Evolutionary conservation across 768 basidiomycete species (phyloP).

Genomic region (Trametes cinnabarina): DNA sequence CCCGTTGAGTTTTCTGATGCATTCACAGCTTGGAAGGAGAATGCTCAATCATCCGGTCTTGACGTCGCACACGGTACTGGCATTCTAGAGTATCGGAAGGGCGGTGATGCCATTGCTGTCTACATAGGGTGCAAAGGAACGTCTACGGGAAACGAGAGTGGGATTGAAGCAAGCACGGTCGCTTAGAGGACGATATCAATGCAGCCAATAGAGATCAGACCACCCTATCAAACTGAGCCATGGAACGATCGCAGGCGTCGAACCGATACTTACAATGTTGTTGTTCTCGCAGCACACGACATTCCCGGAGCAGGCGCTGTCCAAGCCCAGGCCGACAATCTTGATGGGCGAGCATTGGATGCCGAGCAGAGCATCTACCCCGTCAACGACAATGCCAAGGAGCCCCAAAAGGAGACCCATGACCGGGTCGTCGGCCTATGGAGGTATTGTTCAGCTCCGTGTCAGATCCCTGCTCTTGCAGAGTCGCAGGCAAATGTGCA

Average conservation of each 20-base stretch:
- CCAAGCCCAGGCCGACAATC: constrained; percentile 11
- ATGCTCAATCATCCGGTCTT: too few species aligned
- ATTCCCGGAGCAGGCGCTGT: constrained; percentile 1
- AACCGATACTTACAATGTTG: constrained; percentile 11
- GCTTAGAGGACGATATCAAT: constrained; percentile 13
- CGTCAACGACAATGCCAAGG: constrained; percentile 15
- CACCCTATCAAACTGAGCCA: constrained; percentile 7
- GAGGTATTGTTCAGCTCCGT: background rate
- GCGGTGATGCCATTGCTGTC: too few species aligned
- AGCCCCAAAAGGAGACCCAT: constrained; percentile 8
- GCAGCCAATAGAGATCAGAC: constrained; percentile 22
- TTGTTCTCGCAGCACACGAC: constrained; percentile 20
- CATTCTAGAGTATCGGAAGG: too few species aligned
- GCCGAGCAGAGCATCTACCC: constrained; percentile 13
- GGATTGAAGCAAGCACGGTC: background rate
- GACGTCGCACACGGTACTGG: too few species aligned
- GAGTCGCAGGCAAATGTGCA: too few species aligned
- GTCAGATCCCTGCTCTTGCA: too few species aligned
- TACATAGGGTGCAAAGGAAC: too few species aligned
- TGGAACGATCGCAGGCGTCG: too few species aligned
- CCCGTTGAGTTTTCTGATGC: too few species aligned
- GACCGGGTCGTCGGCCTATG: constrained; percentile 3
- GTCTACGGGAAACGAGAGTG: background rate
- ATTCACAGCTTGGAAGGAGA: too few species aligned
- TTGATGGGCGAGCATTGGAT: constrained; percentile 19